Conservation (phyloP, 257 asterid species). For the Solanum bukasovii region DNA sequence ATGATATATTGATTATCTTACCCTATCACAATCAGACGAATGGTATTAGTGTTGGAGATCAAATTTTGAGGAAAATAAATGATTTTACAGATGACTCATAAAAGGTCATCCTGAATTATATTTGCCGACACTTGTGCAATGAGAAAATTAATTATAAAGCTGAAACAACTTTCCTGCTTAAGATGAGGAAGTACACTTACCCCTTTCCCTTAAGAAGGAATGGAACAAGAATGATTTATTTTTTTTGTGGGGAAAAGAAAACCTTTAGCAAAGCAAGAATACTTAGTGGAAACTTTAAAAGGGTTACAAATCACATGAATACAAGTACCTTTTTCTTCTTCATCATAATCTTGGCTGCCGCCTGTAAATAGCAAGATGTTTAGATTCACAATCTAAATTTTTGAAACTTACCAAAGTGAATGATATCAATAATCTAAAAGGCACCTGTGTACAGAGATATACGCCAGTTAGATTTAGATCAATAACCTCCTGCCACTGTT, state of each 20-base stretch:
- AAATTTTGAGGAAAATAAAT: background rate
- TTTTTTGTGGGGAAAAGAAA: background rate
- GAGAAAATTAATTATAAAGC: background rate
- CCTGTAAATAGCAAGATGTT: constrained; percentile 37
- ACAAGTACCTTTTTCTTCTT: constrained; percentile 80
- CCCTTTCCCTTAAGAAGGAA: background rate
- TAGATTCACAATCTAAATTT: constrained; percentile 7
- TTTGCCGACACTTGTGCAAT: background rate
- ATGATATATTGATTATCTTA: constrained; percentile 82
- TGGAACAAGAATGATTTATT: background rate
- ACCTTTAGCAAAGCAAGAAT: background rate
- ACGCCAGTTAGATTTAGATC: constrained; percentile 94
- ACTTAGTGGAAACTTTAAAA: background rate
- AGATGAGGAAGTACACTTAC: background rate
- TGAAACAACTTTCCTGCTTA: background rate
- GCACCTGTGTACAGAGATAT: constrained; percentile 85
- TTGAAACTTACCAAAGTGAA: background rate
- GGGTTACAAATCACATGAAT: background rate
- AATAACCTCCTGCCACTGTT: constrained; percentile 97
- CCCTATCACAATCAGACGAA: constrained; percentile 37
- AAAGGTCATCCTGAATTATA: background rate
- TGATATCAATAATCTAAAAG: background rate
- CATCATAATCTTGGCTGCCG: constrained; percentile 97
- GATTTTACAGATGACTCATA: background rate
- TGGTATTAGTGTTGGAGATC: background rate